Evolutionary conservation across 2,329 filamentous ascomycete genomes (phyloP), one percentile per base, ranked within the genome.

Genomic region (Ustilaginoidea virens): DNA sequence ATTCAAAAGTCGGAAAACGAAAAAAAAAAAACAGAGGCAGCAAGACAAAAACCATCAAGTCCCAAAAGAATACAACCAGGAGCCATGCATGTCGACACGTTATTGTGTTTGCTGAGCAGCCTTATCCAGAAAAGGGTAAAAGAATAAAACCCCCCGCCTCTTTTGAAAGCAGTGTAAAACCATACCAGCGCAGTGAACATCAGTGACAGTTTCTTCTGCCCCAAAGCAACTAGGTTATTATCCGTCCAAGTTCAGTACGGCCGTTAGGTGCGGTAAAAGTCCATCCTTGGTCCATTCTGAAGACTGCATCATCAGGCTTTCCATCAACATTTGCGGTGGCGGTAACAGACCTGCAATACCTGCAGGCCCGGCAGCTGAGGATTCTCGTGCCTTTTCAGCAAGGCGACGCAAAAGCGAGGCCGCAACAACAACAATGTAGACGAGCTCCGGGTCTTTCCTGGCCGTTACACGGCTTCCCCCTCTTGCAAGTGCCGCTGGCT

Each of bases 321-420:
- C 67, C 23, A 86, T 61, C 21, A 87, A 54, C 36, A 62, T 71
- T 34, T 82, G 74, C 35, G 68, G 71, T 16, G 69, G 67, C 3
- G 79, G 79, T 27, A 85, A 51, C 8, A 75, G 64, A 27, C 66
- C 64, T 2, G 66, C 58, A 5, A 76, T 74, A 33, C 79, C 57
- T 19, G 60, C 57, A 7, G 53, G 55, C 5, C 46, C 47, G 8
- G 61, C 49, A 30, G 67, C 58, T 35, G 58, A 63, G n/a, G 58
- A 66, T 47, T 69, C 75, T 44, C 50, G 61, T 19, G 63, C 69
- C 52, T 80, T 83, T 45, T 85, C 77, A 3, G 69, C 66, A 15
- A 87, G 51, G 34, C 68, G 67, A 36, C 69, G 66, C n/a, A 87
- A 51, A 30, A 83, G 63, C 7, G 71, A 69, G 26, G 83, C 60